phyloP scores from a whole-genome alignment of 1,284 basidiomycete genomes.

The Polyporus tsugae region DNA sequence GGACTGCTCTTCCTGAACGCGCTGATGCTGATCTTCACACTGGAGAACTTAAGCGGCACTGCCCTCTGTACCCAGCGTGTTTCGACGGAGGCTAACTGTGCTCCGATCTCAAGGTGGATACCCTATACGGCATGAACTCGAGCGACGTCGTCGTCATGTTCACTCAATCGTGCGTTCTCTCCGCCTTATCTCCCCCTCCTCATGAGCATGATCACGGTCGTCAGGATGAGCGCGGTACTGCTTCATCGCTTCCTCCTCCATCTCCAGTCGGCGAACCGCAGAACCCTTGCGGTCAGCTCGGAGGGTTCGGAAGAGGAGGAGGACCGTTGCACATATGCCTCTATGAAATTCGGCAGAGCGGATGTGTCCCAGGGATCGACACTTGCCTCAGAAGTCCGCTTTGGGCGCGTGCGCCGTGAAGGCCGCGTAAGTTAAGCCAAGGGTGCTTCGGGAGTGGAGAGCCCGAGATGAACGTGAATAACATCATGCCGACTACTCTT shows the following conservation, averaged over 20 bases:
- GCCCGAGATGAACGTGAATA: neutral
- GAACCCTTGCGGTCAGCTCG: neutral
- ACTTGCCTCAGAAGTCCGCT: neutral
- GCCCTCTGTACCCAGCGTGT: too few species aligned
- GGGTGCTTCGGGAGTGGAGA: neutral
- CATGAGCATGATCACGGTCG: neutral
- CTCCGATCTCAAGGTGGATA: too few species aligned
- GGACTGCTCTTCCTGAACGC: neutral
- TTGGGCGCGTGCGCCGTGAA: neutral
- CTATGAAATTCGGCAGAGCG: neutral
- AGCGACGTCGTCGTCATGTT: constrained; percentile 6
- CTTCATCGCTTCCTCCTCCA: constrained; percentile 7
- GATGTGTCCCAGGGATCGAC: constrained; percentile 1
- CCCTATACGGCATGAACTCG: constrained; percentile 8
- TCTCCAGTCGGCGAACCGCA: constrained; percentile 2
- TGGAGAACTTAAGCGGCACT: neutral
- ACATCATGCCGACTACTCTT: too few species aligned
- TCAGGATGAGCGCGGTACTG: neutral
- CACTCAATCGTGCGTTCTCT: neutral
- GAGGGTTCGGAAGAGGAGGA: neutral
- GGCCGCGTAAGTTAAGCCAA: neutral
- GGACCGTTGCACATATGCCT: neutral
- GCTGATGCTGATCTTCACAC: constrained; percentile 2
- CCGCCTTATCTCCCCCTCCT: neutral
- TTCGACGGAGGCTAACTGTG: too few species aligned